phyloP scores from a whole-genome alignment of 306 rosid genomes.

The Sophora flavescens region DNA sequence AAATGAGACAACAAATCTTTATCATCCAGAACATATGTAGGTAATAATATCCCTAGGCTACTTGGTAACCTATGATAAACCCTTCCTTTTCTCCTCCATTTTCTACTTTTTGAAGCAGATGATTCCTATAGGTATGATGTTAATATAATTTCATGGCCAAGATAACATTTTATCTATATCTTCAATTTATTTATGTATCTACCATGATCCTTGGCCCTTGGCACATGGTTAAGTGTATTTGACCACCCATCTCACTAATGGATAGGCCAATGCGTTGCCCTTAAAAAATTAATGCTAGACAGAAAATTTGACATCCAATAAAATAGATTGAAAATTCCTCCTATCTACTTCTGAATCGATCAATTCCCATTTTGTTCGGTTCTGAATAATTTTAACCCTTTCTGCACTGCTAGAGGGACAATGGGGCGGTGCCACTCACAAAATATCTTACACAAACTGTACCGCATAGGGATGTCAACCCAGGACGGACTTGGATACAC shows the following conservation, averaged over 20 bases:
- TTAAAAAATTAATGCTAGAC: not conserved
- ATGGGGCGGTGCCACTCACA: conserved; percentile 48
- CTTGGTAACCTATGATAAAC: not conserved
- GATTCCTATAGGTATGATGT: too few relatives aligned
- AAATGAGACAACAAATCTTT: too few relatives aligned
- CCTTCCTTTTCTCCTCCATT: not conserved
- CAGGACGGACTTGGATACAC: too few relatives aligned
- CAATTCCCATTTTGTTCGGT: not conserved
- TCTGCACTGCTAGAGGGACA: not conserved
- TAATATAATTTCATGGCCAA: not conserved
- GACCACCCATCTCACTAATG: too few relatives aligned
- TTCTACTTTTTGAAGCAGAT: not conserved
- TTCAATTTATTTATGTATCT: not conserved
- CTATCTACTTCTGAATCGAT: not conserved
- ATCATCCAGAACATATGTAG: too few relatives aligned
- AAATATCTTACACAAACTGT: not conserved
- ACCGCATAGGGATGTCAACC: too few relatives aligned
- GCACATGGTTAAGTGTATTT: too few relatives aligned
- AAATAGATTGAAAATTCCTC: not conserved
- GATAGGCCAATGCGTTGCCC: not conserved
- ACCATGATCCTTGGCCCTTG: conserved; percentile 5
- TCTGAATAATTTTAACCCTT: conserved; percentile 17
- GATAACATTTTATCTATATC: not conserved
- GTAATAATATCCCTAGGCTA: not conserved
- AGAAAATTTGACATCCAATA: not conserved